These are phyloP conservation scores for Diaporthe sp. DNA, from an alignment of 2,329 filamentous ascomycete genomes.

Conservation along the genomic window DNA sequence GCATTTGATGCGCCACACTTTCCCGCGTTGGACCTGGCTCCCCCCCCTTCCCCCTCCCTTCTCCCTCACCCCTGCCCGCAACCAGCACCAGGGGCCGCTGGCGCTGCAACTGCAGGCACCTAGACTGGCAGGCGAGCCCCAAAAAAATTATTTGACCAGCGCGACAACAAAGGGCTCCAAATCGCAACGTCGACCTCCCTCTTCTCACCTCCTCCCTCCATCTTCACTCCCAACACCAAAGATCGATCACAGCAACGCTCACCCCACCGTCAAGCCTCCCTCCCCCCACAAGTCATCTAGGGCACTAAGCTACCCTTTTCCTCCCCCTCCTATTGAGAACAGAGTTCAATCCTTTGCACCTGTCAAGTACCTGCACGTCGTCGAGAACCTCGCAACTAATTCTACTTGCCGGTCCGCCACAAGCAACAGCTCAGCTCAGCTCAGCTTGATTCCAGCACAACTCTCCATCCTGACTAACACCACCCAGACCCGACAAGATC, in stretches of 20 bases:
- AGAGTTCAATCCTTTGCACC: slow-evolving; percentile 70
- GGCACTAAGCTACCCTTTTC: slow-evolving; percentile 90
- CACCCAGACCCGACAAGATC: slow-evolving; percentile 54
- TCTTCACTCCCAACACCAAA: slow-evolving; percentile 46
- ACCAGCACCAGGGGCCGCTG: slow-evolving; percentile 24
- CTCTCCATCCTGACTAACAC: slow-evolving; percentile 45
- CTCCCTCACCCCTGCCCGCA: slow-evolving; percentile 28
- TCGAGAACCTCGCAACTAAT: slow-evolving; percentile 46
- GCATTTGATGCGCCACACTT: slow-evolving; percentile 34
- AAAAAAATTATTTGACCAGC: slow-evolving; percentile 49
- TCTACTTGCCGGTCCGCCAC: slow-evolving; percentile 47
- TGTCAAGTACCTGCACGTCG: slow-evolving; percentile 53
- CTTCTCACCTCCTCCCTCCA: slow-evolving; percentile 41
- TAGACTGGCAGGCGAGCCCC: slow-evolving; percentile 27
- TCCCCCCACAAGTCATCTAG: slow-evolving; percentile 68
- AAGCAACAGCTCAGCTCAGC: slow-evolving; percentile 28
- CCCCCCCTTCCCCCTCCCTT: slow-evolving; percentile 28
- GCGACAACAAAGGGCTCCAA: slow-evolving; percentile 39
- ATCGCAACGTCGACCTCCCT: slow-evolving; percentile 43
- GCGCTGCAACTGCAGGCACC: slow-evolving; percentile 28
- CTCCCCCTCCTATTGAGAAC: slow-evolving; percentile 73
- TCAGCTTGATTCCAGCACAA: slow-evolving; percentile 42
- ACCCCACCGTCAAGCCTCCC: slow-evolving; percentile 48
- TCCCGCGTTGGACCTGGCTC: slow-evolving; percentile 18
- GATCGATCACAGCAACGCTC: slow-evolving; percentile 49